phyloP scores from a whole-genome alignment of 495 filamentous ascomycete species.

The Amorphotheca resinae region DNA sequence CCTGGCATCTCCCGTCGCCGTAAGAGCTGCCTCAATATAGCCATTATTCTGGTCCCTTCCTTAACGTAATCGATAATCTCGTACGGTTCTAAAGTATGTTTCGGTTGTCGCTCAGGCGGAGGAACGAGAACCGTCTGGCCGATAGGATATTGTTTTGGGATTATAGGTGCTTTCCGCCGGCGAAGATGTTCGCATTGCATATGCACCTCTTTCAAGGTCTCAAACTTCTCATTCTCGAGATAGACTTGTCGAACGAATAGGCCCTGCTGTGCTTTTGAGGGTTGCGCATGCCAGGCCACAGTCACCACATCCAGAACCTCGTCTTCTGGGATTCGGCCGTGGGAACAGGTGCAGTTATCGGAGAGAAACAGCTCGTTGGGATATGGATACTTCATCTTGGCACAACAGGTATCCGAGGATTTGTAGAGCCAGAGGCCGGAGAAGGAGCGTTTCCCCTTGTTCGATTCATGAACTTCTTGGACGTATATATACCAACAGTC shows the following conservation, averaged over 20 bases:
- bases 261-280: slow-evolving; percentile 27
- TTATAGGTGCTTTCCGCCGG: neutral
- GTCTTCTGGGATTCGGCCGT: slow-evolving; percentile 28
- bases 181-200: slow-evolving; percentile 26
- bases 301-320: slow-evolving; percentile 41
- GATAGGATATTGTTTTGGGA: slow-evolving; percentile 1
- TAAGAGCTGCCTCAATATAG: slow-evolving; percentile 33
- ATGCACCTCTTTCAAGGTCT: slow-evolving; percentile 38
- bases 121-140: slow-evolving; percentile 45
- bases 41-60: slow-evolving; percentile 21
- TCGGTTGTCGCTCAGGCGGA: slow-evolving; percentile 3
- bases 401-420: slow-evolving; percentile 52
- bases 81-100: slow-evolving; percentile 36
- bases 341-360: slow-evolving; percentile 58
- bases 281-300: slow-evolving; percentile 42
- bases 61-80: slow-evolving; percentile 35
- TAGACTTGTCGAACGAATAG: slow-evolving; percentile 57
- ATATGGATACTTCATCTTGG: slow-evolving; percentile 49
- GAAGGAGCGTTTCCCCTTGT: slow-evolving; percentile 29
- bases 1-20: slow-evolving; percentile 31
- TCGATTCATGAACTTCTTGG: slow-evolving; percentile 33
- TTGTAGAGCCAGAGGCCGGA: slow-evolving; percentile 62
- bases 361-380: slow-evolving; percentile 63
- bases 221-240: slow-evolving; percentile 37
- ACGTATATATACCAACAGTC: slow-evolving; percentile 56